These are phyloP conservation scores for Creolimax fragrantissima DNA, from an alignment of 78 protist genomes.

Conservation along the genomic window DNA sequence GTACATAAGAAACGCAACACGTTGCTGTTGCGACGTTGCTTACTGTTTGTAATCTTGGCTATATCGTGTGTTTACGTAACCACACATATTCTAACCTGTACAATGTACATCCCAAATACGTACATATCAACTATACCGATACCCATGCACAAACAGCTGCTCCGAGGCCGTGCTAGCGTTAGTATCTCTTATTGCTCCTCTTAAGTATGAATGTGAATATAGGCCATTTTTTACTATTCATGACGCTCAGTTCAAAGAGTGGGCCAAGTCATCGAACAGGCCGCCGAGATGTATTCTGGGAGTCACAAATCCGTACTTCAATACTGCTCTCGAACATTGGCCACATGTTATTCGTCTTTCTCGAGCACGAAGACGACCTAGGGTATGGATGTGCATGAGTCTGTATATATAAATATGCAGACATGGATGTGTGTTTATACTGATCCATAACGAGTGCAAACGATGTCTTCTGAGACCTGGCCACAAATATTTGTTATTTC, in stretches of 20 bases:
- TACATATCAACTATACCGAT: too few species aligned
- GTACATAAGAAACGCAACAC: too few species aligned
- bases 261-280: neutral
- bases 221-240: constrained; percentile 68
- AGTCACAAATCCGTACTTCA: constrained; percentile 63
- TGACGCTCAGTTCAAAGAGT: constrained; percentile 50
- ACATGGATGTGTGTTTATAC: neutral
- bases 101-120: too few species aligned
- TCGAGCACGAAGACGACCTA: neutral
- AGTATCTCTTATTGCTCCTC: neutral
- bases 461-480: too few species aligned
- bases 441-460: neutral
- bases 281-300: constrained; percentile 49
- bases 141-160: too few species aligned
- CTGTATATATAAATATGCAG: neutral
- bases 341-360: constrained; percentile 35
- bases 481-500: neutral
- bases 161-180: neutral
- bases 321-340: constrained; percentile 54
- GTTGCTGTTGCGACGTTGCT: too few species aligned
- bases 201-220: neutral
- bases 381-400: neutral
- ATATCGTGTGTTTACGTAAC: too few species aligned
- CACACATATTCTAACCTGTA: too few species aligned
- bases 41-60: too few species aligned